A percentile compares a stretch with the other conserved stretches of the same genome.
These are phyloP conservation scores for Zygoascus tannicola DNA, from an alignment of 805 yeast species.

Conservation along the genomic window DNA sequence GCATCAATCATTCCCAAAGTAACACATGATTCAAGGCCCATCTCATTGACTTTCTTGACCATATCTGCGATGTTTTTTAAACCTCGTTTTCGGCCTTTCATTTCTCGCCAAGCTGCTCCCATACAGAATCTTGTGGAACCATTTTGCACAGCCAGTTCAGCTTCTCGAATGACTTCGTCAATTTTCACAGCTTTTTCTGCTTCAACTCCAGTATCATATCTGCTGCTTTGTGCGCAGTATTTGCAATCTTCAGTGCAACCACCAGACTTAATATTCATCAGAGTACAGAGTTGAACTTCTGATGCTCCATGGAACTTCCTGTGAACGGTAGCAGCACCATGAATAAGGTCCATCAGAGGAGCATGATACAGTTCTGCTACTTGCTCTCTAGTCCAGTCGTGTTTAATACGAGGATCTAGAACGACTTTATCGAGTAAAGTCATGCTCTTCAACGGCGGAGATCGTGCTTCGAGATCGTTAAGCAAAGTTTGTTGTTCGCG, in stretches of 20 bases:
- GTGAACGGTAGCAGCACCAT: slow-evolving; percentile 56
- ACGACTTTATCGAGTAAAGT: not conserved
- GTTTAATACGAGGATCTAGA: slow-evolving; percentile 6
- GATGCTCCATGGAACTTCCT: slow-evolving; percentile 56
- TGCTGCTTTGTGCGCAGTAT: slow-evolving; percentile 68
- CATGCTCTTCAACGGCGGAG: too few species aligned
- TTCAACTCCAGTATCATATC: slow-evolving; percentile 60
- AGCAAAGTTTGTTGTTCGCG: too few species aligned
- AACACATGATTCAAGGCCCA: slow-evolving; percentile 71
- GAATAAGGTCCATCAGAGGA: slow-evolving; percentile 54
- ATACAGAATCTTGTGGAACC: slow-evolving; percentile 74
- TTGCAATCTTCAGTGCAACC: slow-evolving; percentile 79
- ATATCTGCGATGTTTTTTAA: slow-evolving; percentile 52
- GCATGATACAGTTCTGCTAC: slow-evolving; percentile 51
- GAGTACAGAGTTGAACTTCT: slow-evolving; percentile 66
- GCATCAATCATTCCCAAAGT: slow-evolving; percentile 69
- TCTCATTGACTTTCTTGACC: slow-evolving; percentile 53
- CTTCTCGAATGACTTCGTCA: slow-evolving; percentile 56
- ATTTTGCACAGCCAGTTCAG: slow-evolving; percentile 53
- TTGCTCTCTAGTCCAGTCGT: slow-evolving; percentile 52
- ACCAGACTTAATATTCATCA: slow-evolving; percentile 67
- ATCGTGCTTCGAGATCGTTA: too few species aligned
- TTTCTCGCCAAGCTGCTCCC: slow-evolving; percentile 87
- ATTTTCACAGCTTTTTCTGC: slow-evolving; percentile 55
- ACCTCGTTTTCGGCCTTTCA: slow-evolving; percentile 67